Evolutionary conservation across 805 yeast genomes (phyloP), one percentile per base, ranked within the genome.

Genomic region (Pichia gijzeniarum): DNA sequence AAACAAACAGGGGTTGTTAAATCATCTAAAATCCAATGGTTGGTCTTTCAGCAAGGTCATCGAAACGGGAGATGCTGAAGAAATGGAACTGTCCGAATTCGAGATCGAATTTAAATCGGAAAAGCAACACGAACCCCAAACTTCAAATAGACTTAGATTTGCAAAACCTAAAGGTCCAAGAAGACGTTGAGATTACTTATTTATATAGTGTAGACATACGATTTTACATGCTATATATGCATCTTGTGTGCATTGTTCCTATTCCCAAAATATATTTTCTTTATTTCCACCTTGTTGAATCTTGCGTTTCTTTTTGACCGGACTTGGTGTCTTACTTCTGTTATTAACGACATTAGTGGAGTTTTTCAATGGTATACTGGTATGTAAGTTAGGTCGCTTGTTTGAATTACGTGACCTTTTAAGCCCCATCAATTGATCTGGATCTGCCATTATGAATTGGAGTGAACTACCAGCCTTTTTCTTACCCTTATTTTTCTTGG

Each of bases 1-100:
- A 3, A 83, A 82, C 50, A 83, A 80, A 58, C 72, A 71, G 43
- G 84, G 82, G 7, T 72, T 84, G 44, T 63, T 80, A 30, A 71
- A 69, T 38, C 70, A 74, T 47, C 66, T 85, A 58, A 69, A 72
- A 48, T 47, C 58, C 7, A 65, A 64, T 37, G 60, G 59, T 1
- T 53, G 72, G 31, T 58, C 60, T 9, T 61, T 81, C 20, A 70
- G 70, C 31, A 75, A 75, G 41, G 61, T 71, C 12, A 59, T 84
- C 19, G 93, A 85, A 60, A 79, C 81, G 44, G 93, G 93, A 10
- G 91, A 85, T 59, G 66, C 84, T 16, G 74, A 71, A 39, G 95
- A 85, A 54, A 60, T 85, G 40, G 88, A 84, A 48, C 51, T 79
- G 2, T 62, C 74, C 12, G 77, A 70, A 34, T 69, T 79, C 20